These are phyloP conservation scores for Colletotrichum limetticola DNA, from an alignment of 2,329 filamentous ascomycete genomes.

Conservation along the genomic window DNA sequence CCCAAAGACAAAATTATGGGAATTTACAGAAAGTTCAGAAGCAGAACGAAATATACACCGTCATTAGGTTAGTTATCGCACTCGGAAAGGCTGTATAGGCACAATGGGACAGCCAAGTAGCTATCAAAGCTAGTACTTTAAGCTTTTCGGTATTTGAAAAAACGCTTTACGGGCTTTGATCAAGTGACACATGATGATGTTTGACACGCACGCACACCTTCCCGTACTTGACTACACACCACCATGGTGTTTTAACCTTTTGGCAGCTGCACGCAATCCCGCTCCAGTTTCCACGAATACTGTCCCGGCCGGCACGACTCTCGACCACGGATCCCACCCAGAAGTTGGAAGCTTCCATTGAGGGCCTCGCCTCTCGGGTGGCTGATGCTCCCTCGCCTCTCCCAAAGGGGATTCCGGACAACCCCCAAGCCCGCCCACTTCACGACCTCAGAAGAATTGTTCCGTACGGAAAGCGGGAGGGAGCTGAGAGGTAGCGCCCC, in stretches of 20 bases:
- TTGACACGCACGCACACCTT: conserved; percentile 17
- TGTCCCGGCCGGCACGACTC: conserved; percentile 15
- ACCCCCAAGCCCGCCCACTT: not conserved
- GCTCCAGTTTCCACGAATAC: conserved; percentile 18
- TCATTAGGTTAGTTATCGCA: not conserved
- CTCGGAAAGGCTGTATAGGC: not conserved
- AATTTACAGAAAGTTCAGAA: conserved; percentile 14
- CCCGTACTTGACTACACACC: conserved; percentile 7
- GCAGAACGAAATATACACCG: conserved; percentile 15
- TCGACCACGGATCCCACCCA: conserved; percentile 23
- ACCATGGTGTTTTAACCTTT: conserved; percentile 23
- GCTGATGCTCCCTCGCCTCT: not conserved
- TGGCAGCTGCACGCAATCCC: conserved; percentile 35
- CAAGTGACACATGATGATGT: conserved; percentile 33
- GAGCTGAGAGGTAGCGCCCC: not conserved
- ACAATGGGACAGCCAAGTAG: not conserved
- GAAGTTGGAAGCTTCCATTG: conserved; percentile 24
- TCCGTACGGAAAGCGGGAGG: not conserved
- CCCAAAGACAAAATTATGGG: conserved; percentile 4
- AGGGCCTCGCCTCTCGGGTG: not conserved
- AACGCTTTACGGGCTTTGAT: conserved; percentile 33
- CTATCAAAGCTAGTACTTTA: conserved; percentile 18
- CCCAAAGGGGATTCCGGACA: not conserved
- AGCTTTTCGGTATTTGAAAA: conserved; percentile 33
- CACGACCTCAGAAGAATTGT: not conserved